Evolutionary conservation across 257 asterid species (phyloP).

Genomic region (Solanum chiquidenum): DNA sequence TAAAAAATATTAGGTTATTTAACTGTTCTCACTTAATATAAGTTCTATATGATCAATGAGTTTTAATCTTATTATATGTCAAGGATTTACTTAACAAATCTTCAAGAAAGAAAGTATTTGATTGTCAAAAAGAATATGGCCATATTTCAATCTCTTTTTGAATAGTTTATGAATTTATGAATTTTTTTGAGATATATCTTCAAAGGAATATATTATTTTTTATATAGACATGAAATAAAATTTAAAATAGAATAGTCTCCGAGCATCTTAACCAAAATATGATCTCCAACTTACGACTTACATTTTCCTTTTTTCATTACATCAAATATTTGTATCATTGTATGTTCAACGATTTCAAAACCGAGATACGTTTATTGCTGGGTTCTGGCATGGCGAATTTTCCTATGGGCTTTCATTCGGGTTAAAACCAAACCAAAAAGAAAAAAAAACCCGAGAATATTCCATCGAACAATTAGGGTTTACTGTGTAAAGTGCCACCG

Average conservation of each 20-base stretch:
- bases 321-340: neutral
- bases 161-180: no score
- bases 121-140: neutral
- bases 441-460: neutral
- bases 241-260: no score
- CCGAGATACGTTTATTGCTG: no score
- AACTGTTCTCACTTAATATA: neutral
- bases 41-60: neutral
- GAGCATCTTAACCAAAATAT: neutral
- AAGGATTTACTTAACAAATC: neutral
- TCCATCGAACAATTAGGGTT: neutral
- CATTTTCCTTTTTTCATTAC: neutral
- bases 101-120: neutral
- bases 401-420: neutral
- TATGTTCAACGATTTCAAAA: neutral
- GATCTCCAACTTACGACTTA: neutral
- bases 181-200: no score
- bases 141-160: neutral
- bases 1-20: neutral
- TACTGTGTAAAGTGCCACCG: neutral
- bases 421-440: neutral
- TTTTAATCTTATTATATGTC: neutral
- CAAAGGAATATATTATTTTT: no score
- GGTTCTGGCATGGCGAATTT: neutral
- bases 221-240: no score